Evolutionary conservation across 345 rosid species (phyloP).

Genomic region (Lepidium didymum): DNA sequence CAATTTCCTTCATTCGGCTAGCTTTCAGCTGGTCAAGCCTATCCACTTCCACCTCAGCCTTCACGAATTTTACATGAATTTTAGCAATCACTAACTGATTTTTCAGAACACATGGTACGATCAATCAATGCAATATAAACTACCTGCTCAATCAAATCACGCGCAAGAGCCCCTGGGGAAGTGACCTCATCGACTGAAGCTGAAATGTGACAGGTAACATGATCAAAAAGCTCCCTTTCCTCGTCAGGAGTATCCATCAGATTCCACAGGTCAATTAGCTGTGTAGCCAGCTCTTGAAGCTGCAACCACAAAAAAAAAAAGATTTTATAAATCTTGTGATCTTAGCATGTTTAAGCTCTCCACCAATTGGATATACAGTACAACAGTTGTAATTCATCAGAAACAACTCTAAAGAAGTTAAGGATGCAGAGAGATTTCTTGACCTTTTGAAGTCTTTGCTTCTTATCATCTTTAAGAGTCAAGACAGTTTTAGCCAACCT

Average conservation of each 20-base stretch:
- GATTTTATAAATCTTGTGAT: background rate
- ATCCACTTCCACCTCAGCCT: slow-evolving; percentile 95
- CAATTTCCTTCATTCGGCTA: slow-evolving; percentile 97
- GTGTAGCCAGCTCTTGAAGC: slow-evolving; percentile 95
- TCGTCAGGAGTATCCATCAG: slow-evolving; percentile 95
- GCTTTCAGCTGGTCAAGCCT: slow-evolving; percentile 93
- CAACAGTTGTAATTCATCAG: background rate
- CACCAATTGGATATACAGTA: background rate
- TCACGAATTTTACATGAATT: slow-evolving; percentile 3
- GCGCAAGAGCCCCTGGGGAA: slow-evolving; percentile 78
- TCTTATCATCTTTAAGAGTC: slow-evolving; percentile 78
- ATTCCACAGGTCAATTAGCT: slow-evolving; percentile 89
- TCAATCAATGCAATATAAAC: background rate
- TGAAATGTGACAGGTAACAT: slow-evolving; percentile 80
- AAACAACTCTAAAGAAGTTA: background rate
- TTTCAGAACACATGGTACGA: background rate
- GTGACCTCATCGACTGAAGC: slow-evolving; percentile 89
- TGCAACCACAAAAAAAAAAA: slow-evolving; percentile 19
- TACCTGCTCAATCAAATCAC: slow-evolving; percentile 93
- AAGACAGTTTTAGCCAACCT: slow-evolving; percentile 80
- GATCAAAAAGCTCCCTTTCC: slow-evolving; percentile 74
- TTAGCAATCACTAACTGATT: slow-evolving; percentile 16
- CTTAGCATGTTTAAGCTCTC: background rate
- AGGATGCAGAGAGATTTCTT: background rate
- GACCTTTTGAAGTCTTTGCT: slow-evolving; percentile 91